Evolutionary conservation across 1,284 basidiomycete genomes (phyloP).

Genomic region (Tetrapyrgos nigripes): DNA sequence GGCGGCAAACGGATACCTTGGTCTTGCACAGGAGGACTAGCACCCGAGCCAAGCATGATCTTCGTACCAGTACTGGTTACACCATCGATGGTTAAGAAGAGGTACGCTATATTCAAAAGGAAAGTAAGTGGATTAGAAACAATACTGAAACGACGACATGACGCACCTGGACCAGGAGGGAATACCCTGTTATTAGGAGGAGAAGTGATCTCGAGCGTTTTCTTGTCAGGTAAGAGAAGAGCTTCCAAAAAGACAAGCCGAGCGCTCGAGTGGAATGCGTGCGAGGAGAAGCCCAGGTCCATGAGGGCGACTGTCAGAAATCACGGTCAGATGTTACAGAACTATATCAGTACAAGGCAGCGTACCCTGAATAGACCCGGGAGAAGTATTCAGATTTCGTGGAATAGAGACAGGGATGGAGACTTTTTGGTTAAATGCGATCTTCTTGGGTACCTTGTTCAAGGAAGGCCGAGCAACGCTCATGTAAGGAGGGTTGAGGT

Average conservation of each 20-base stretch:
- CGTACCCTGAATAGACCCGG: too few relatives aligned
- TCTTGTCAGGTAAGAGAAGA: conserved; percentile 37
- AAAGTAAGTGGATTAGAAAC: neutral
- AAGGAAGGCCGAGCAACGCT: conserved; percentile 41
- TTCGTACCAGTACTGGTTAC: conserved; percentile 51
- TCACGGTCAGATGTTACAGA: neutral
- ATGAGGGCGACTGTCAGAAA: conserved; percentile 45
- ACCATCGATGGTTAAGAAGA: conserved; percentile 54
- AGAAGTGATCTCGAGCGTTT: conserved; percentile 45
- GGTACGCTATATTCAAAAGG: conserved; percentile 19
- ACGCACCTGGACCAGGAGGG: conserved; percentile 55
- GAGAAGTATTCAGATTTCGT: conserved; percentile 27
- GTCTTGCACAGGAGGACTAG: conserved; percentile 23
- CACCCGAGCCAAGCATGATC: conserved; percentile 53
- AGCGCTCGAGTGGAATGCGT: conserved; percentile 51
- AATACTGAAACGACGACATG: neutral
- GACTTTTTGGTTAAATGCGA: conserved; percentile 46
- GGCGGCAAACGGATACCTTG: conserved; percentile 8
- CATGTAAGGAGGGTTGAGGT: conserved; percentile 54
- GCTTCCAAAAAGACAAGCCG: conserved; percentile 55
- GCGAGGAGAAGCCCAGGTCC: conserved; percentile 55
- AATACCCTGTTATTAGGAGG: conserved; percentile 54
- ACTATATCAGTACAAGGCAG: neutral
- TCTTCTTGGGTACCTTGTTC: conserved; percentile 40
- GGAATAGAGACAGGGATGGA: conserved; percentile 41